These are phyloP conservation scores for Lojkania enalia DNA, from an alignment of 2,329 filamentous ascomycete species.

Conservation along the genomic window DNA sequence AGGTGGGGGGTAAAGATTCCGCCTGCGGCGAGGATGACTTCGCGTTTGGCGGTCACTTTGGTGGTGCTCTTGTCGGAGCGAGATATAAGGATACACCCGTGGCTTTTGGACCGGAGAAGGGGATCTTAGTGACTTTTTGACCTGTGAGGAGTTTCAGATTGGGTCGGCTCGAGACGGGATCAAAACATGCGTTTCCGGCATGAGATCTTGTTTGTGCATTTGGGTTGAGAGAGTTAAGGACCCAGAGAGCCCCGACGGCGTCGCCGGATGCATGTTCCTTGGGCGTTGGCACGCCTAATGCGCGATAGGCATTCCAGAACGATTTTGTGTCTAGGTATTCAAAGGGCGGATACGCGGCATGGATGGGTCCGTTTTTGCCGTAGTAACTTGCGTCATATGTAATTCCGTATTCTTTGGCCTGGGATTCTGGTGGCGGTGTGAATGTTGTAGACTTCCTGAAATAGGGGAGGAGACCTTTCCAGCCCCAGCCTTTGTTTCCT, in stretches of 20 bases:
- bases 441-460: conserved; percentile 32
- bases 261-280: conserved; percentile 19
- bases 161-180: conserved; percentile 2
- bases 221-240: conserved; percentile 13
- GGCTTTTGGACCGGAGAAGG: conserved; percentile 3
- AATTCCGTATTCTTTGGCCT: conserved; percentile 21
- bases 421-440: conserved; percentile 14
- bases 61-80: background rate
- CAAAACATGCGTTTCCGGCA: conserved; percentile 9
- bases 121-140: conserved; percentile 6
- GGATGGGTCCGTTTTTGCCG: conserved; percentile 3
- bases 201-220: conserved; percentile 22
- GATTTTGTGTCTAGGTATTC: conserved; percentile 23
- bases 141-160: conserved; percentile 11
- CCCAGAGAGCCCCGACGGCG: conserved; percentile 32
- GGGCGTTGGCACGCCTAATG: conserved; percentile 13
- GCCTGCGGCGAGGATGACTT: conserved; percentile 63
- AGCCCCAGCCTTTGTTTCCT: conserved; percentile 63
- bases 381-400: conserved; percentile 26
- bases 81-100: conserved; percentile 9
- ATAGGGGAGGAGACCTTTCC: conserved; percentile 49
- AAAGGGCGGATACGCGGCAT: conserved; percentile 30
- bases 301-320: conserved; percentile 8
- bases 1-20: conserved; percentile 60
- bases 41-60: conserved; percentile 26